phyloP scores from a whole-genome alignment of 2,329 filamentous ascomycete species.

The Pseudocercospora macadamiae region DNA sequence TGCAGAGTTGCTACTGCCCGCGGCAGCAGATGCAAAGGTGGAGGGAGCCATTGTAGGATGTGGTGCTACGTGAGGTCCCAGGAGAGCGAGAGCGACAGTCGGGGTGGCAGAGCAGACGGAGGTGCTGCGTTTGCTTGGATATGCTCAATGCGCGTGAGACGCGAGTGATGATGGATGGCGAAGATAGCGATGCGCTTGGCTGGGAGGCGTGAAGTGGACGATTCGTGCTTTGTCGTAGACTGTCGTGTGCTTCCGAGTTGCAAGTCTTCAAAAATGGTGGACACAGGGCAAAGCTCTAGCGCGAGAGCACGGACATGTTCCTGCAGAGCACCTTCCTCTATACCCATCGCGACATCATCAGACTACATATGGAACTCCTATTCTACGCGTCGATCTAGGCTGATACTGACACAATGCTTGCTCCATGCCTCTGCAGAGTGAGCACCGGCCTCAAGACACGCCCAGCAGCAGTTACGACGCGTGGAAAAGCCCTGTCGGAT shows the following conservation, averaged over 20 bases:
- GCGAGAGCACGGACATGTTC: no score
- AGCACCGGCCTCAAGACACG: neutral
- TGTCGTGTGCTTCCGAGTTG: no score
- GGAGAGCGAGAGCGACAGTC: no score
- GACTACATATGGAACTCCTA: no score
- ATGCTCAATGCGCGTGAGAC: neutral
- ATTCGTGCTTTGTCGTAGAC: no score
- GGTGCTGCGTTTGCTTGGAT: neutral
- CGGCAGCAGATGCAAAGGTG: constrained; percentile 56
- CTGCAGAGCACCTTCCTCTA: no score
- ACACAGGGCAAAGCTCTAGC: no score
- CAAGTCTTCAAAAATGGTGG: no score
- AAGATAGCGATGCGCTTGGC: no score
- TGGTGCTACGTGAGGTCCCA: neutral
- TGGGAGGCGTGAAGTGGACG: no score
- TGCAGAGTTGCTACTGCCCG: constrained; percentile 48
- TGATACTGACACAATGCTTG: neutral
- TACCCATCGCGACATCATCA: no score
- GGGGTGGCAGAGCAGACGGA: neutral
- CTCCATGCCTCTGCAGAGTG: neutral
- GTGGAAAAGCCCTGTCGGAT: neutral
- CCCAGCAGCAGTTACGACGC: neutral
- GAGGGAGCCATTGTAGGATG: constrained; percentile 46
- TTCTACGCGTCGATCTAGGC: neutral
- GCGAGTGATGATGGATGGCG: no score